Evolutionary conservation across 768 basidiomycete genomes (phyloP).

Genomic region (Boletus vermiculosoides): DNA sequence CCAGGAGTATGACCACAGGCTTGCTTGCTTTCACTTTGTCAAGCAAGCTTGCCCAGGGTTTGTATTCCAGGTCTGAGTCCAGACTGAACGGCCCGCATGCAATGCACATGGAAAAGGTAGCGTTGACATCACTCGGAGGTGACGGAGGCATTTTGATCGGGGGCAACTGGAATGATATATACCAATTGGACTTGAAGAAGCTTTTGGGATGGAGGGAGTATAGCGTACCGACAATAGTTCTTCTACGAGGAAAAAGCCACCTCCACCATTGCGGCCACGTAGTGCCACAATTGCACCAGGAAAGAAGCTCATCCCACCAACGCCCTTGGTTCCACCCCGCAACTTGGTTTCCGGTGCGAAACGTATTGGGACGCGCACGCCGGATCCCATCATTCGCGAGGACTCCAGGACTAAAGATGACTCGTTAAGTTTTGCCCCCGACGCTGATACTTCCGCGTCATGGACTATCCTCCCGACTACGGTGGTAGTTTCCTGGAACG

Average conservation of each 20-base stretch:
- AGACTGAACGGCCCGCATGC: slow-evolving; percentile 86
- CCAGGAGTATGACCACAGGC: slow-evolving; percentile 79
- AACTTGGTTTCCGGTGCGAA: slow-evolving; percentile 68
- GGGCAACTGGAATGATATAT: slow-evolving; percentile 51
- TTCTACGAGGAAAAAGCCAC: slow-evolving; percentile 78
- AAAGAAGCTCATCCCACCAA: slow-evolving; percentile 72
- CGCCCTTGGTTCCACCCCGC: slow-evolving; percentile 58
- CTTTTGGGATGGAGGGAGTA: background rate
- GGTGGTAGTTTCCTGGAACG: slow-evolving; percentile 55
- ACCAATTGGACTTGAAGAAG: background rate
- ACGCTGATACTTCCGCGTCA: slow-evolving; percentile 58
- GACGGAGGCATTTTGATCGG: slow-evolving; percentile 49
- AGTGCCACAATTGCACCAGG: slow-evolving; percentile 86
- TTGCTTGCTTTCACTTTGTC: slow-evolving; percentile 58
- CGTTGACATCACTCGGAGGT: slow-evolving; percentile 33
- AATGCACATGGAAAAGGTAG: slow-evolving; percentile 62
- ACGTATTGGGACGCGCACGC: slow-evolving; percentile 65
- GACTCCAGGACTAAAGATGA: slow-evolving; percentile 76
- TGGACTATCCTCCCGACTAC: slow-evolving; percentile 73
- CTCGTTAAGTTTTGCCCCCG: slow-evolving; percentile 69
- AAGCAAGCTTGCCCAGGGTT: slow-evolving; percentile 64
- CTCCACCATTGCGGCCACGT: slow-evolving; percentile 89
- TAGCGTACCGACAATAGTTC: slow-evolving; percentile 75
- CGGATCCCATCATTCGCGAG: slow-evolving; percentile 70
- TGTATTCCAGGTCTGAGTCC: slow-evolving; percentile 74